Evolutionary conservation across 83 land plant genomes (phyloP).

Genomic region (Picea mariana): DNA sequence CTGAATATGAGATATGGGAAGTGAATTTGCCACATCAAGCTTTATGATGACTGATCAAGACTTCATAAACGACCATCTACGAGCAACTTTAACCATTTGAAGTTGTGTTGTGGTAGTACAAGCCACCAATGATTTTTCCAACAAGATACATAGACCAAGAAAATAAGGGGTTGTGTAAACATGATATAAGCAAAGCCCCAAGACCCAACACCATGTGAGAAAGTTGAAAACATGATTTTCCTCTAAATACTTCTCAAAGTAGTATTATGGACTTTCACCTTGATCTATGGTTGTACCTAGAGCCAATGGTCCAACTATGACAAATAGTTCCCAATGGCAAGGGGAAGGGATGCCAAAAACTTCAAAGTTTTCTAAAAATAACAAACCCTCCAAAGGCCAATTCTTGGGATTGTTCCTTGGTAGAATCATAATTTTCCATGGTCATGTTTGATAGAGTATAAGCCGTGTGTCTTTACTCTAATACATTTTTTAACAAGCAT

Average conservation of each 20-base stretch:
- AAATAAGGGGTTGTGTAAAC: constrained; percentile 87
- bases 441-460: no score
- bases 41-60: constrained; percentile 58
- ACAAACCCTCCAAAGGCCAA: no score
- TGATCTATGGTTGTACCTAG: constrained; percentile 51
- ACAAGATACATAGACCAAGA: constrained; percentile 58
- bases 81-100: constrained; percentile 88
- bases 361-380: no score
- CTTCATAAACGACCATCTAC: constrained; percentile 84
- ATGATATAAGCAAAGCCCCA: constrained; percentile 81
- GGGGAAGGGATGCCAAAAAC: no score
- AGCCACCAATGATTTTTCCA: constrained; percentile 87
- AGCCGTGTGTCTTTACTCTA: no score
- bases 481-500: no score
- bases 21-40: constrained; percentile 63
- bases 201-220: constrained; percentile 82
- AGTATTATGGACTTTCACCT: constrained; percentile 75
- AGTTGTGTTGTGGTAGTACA: constrained; percentile 92
- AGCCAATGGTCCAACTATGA: no score
- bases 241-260: constrained; percentile 80
- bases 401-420: no score
- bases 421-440: no score
- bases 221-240: constrained; percentile 72
- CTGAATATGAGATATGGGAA: constrained; percentile 61
- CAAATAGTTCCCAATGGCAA: no score